phyloP scores from a whole-genome alignment of 1,284 basidiomycete genomes.

The Ceratorhiza oryzae-sativae region DNA sequence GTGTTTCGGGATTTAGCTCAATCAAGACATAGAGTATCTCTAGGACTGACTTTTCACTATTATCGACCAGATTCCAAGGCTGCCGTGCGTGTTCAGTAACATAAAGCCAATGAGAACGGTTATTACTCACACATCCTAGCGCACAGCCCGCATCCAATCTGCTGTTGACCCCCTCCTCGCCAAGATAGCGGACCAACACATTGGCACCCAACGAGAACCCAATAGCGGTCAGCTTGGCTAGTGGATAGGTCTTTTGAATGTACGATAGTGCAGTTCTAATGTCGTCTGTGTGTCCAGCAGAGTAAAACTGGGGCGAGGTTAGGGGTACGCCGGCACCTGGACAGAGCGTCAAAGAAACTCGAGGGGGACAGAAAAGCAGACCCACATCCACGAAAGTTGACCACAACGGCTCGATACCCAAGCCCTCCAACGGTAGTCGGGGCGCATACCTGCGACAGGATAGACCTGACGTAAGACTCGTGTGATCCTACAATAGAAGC shows the following conservation, averaged over 20 bases:
- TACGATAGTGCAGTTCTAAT: constrained; percentile 82
- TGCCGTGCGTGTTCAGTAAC: constrained; percentile 48
- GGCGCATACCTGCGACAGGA: constrained; percentile 74
- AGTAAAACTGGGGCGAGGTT: constrained; percentile 77
- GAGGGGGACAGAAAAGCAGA: constrained; percentile 38
- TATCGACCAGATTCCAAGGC: constrained; percentile 78
- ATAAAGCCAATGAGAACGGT: constrained; percentile 26
- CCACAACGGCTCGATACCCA: constrained; percentile 86
- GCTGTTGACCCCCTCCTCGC: constrained; percentile 80
- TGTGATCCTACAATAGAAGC: constrained; percentile 67
- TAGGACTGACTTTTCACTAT: constrained; percentile 57
- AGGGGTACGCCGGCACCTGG: constrained; percentile 60
- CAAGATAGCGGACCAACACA: constrained; percentile 90
- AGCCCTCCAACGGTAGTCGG: constrained; percentile 77
- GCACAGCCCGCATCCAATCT: constrained; percentile 80
- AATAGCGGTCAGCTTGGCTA: constrained; percentile 82
- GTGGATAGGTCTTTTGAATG: constrained; percentile 76
- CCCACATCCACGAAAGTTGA: constrained; percentile 92
- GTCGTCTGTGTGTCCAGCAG: constrained; percentile 86
- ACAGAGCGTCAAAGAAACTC: constrained; percentile 55
- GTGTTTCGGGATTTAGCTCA: constrained; percentile 12
- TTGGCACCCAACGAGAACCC: constrained; percentile 96
- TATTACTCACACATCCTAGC: constrained; percentile 74
- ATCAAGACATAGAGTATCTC: not conserved
- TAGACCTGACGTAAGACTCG: constrained; percentile 86